Base-by-base conservation (phyloP, 352 stramenopile genomes). In the Paralagenidium karlingii region DNA sequence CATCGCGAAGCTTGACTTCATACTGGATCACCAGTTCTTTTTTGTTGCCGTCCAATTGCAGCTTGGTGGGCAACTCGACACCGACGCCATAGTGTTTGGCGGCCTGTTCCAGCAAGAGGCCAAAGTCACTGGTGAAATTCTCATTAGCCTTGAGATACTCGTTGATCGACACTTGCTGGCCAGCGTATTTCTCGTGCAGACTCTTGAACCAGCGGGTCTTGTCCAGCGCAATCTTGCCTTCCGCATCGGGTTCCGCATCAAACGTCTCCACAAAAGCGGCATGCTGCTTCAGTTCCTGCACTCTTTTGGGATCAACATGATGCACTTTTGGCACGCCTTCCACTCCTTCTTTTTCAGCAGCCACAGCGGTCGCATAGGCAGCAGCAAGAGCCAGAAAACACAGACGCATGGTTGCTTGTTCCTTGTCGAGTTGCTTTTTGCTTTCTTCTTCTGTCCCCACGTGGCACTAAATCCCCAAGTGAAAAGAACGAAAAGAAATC, bases 21-120 rank as follows among this genome's bases (percentile, higher is more conserved):
- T 97, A 97, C 60, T 97, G 91, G 22, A 97, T 59, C 6, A 97
- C 70, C 19, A 97, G 45, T 38, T 95, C 81, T 45, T 94, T 82
- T 36, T 63, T 73, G 16, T 22, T 39, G n/a, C 68, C 71, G 41
- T 92, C 75, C 29, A 92, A 52, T 12, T 45, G 38, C 28, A 92
- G 49, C 15, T 74, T 67, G 45, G 70, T 47, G 40, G 77, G 63
- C 26, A 92, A 49, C 53, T 76, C 76, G 8, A 82, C 70, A 3
- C 58, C 69, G n/a, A 92, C 58, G 0, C 73, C 75, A 49, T 92
- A 92, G 54, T 89, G 75, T 42, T 75, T 78, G 15, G 78, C 78
- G 0, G 69, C 60, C 21, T 51, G 55, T 18, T 86, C 58, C 26
- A 92, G 55, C 49, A 92, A 68, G 12, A 92, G 64, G 1, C 64